phyloP scores from a whole-genome alignment of 75 land plant species.

The Selaginella moellendorffii region DNA sequence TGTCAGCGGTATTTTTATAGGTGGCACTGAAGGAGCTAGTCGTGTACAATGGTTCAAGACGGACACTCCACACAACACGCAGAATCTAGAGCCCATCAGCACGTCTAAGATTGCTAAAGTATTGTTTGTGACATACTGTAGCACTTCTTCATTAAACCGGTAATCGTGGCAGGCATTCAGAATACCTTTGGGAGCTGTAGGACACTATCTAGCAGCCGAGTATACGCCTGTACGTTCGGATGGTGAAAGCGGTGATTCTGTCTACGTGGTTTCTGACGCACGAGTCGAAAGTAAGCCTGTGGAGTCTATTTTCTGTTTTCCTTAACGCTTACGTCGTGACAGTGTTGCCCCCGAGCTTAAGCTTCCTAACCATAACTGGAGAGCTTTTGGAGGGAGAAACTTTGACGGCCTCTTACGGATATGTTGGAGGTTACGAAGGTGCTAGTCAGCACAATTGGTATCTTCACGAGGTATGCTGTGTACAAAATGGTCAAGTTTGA shows the following conservation, averaged over 20 bases:
- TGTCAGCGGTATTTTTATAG: constrained; percentile 57
- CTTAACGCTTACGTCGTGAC: constrained; percentile 5
- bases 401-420: constrained; percentile 91
- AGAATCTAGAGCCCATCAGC: constrained; percentile 57
- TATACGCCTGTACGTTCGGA: constrained; percentile 82
- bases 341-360: constrained; percentile 88
- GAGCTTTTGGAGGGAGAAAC: constrained; percentile 66
- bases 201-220: constrained; percentile 73
- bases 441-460: constrained; percentile 82
- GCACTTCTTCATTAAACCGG: constrained; percentile 2
- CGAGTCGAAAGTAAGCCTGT: constrained; percentile 61
- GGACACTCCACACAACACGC: constrained; percentile 23
- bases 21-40: constrained; percentile 87
- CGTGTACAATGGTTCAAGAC: constrained; percentile 96
- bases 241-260: constrained; percentile 88
- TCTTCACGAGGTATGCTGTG: constrained; percentile 55
- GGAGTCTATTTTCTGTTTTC: neutral
- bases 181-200: constrained; percentile 84
- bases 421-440: constrained; percentile 94
- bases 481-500: neutral
- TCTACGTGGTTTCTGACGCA: constrained; percentile 49
- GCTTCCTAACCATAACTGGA: constrained; percentile 75
- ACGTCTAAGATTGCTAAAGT: constrained; percentile 89
- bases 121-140: neutral
- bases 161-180: constrained; percentile 94